phyloP scores from a whole-genome alignment of 177 flowering plant genomes.

The Telopea speciosissima region DNA sequence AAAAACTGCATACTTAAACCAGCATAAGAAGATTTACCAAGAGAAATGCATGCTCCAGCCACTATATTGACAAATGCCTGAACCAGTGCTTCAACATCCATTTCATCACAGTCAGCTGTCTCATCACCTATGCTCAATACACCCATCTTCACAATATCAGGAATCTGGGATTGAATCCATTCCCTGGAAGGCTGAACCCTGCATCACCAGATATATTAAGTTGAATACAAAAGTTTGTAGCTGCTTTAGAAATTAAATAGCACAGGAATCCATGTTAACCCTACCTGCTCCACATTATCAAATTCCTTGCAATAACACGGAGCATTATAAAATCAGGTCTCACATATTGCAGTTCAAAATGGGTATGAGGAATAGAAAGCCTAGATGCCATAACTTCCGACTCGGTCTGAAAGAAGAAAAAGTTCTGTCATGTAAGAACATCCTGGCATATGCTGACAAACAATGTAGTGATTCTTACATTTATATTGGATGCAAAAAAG shows the following conservation, averaged over 20 bases:
- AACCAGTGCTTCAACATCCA: slow-evolving; percentile 70
- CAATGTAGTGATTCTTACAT: not conserved
- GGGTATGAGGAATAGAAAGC: slow-evolving; percentile 73
- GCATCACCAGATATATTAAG: slow-evolving; percentile 9
- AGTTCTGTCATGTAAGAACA: slow-evolving; percentile 4
- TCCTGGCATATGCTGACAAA: not conserved
- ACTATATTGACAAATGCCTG: slow-evolving; percentile 89
- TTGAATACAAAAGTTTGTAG: not conserved
- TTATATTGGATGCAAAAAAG: not conserved
- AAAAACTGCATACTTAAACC: not conserved
- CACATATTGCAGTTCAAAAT: slow-evolving; percentile 82
- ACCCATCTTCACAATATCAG: slow-evolving; percentile 60
- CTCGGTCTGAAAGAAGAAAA: slow-evolving; percentile 62
- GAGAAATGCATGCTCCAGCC: slow-evolving; percentile 83
- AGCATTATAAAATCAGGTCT: slow-evolving; percentile 98
- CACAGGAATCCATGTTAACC: not conserved
- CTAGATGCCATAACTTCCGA: slow-evolving; percentile 57
- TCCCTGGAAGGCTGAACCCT: slow-evolving; percentile 72
- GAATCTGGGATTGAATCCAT: slow-evolving; percentile 86
- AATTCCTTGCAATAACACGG: slow-evolving; percentile 86
- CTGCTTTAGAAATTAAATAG: not conserved
- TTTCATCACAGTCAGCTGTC: slow-evolving; percentile 47
- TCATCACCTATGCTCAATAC: slow-evolving; percentile 49
- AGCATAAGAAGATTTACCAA: slow-evolving; percentile 43
- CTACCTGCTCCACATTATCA: slow-evolving; percentile 97